These are phyloP conservation scores for Schizosaccharomyces octosporus DNA, from an alignment of 805 yeast genomes.

Conservation along the genomic window DNA sequence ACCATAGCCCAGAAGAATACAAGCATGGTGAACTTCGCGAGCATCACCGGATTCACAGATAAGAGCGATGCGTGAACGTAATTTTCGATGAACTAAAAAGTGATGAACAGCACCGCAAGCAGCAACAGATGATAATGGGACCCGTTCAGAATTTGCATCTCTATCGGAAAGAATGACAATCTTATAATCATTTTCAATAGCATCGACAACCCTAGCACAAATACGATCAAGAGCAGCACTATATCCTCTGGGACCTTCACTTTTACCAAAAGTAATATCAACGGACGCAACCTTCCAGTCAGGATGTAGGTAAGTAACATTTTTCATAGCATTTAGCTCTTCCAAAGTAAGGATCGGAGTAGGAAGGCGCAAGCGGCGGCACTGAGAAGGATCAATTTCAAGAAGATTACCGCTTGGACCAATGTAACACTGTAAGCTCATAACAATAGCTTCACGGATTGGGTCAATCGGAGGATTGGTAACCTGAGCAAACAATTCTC, in stretches of 20 bases:
- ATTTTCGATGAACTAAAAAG: constrained; percentile 82
- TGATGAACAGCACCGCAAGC: constrained; percentile 97
- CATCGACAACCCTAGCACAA: constrained; percentile 66
- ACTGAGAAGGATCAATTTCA: constrained; percentile 79
- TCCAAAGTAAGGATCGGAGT: constrained; percentile 59
- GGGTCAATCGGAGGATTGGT: constrained; percentile 98
- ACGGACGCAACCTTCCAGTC: constrained; percentile 62
- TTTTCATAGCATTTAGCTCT: constrained; percentile 51
- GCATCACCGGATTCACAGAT: constrained; percentile 90
- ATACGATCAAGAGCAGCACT: constrained; percentile 62
- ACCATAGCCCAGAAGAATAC: constrained; percentile 88
- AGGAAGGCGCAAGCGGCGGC: constrained; percentile 60
- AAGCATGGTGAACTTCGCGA: constrained; percentile 87
- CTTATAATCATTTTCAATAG: constrained; percentile 52
- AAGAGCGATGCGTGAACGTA: constrained; percentile 82
- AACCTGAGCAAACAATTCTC: constrained; percentile 91
- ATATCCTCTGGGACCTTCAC: constrained; percentile 71
- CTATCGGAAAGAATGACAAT: constrained; percentile 59
- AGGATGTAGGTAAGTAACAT: constrained; percentile 54
- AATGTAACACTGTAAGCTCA: constrained; percentile 88
- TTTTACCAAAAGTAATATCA: constrained; percentile 68
- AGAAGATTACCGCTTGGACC: constrained; percentile 96
- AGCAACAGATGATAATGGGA: constrained; percentile 64
- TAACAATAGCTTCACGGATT: constrained; percentile 83
- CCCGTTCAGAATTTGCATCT: constrained; percentile 30